Evolutionary conservation across 2,329 filamentous ascomycete species (phyloP).

Genomic region (Chaetothyriales sp.): DNA sequence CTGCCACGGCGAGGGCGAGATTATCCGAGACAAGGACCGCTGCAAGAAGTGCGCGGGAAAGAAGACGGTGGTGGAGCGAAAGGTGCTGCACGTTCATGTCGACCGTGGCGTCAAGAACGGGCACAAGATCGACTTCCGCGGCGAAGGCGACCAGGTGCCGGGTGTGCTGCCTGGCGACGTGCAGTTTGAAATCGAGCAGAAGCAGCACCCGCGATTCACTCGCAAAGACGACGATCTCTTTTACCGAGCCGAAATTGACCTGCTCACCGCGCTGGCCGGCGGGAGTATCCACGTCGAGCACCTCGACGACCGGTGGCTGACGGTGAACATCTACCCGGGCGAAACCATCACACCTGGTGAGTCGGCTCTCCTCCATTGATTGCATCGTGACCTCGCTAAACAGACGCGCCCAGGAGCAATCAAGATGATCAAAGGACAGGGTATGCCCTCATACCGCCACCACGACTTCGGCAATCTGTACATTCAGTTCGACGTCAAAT

Average conservation of each 20-base stretch:
- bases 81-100: constrained; percentile 95
- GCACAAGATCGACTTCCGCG: constrained; percentile 92
- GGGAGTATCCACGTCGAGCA: constrained; percentile 89
- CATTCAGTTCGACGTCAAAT: constrained; percentile 95
- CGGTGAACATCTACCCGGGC: constrained; percentile 79
- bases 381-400: constrained; percentile 10
- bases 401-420: constrained; percentile 53
- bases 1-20: constrained; percentile 94
- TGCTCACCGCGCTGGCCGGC: constrained; percentile 85
- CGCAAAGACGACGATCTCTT: constrained; percentile 93
- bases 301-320: constrained; percentile 92
- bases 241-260: constrained; percentile 88
- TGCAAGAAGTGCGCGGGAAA: constrained; percentile 95
- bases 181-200: constrained; percentile 97
- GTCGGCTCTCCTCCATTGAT: constrained; percentile 23
- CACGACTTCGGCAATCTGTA: constrained; percentile 94
- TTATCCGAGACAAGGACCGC: constrained; percentile 89
- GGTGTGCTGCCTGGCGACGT: constrained; percentile 91
- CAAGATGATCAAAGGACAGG: constrained; percentile 90
- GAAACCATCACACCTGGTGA: constrained; percentile 88
- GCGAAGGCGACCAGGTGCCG: constrained; percentile 90
- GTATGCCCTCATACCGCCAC: constrained; percentile 92
- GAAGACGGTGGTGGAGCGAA: constrained; percentile 95
- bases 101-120: constrained; percentile 87
- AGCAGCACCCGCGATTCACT: constrained; percentile 91